Evolutionary conservation across 164 flowering plant genomes (phyloP).

Genomic region (Protea cynaroides): DNA sequence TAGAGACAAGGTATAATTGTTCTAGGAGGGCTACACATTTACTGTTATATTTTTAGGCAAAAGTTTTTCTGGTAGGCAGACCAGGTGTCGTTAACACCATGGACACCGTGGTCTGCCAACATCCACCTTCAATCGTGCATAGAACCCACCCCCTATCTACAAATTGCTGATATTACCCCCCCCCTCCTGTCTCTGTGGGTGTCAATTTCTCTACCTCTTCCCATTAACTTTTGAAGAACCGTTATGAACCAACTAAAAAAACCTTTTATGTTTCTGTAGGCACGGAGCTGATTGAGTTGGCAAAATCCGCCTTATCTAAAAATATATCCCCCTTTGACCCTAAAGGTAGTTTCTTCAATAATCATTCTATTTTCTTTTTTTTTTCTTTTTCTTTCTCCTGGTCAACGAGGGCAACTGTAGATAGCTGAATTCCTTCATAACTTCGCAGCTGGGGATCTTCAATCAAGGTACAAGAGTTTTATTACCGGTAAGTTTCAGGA

Average conservation of each 20-base stretch:
- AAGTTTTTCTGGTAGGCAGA: no score
- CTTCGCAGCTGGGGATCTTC: constrained; percentile 29
- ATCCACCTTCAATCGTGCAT: no score
- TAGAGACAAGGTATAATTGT: no score
- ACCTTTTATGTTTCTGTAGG: constrained; percentile 23
- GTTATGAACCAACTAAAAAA: background rate
- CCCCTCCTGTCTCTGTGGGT: no score
- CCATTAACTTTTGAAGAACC: background rate
- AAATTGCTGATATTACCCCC: no score
- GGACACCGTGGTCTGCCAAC: no score
- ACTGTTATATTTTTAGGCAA: no score
- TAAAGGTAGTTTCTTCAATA: constrained; percentile 27
- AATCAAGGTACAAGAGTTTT: constrained; percentile 32
- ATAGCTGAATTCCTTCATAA: no score
- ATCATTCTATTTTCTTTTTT: background rate
- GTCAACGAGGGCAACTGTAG: background rate
- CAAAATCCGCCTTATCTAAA: constrained; percentile 27
- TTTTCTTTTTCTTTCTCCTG: background rate
- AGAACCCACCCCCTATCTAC: no score
- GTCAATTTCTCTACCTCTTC: no score
- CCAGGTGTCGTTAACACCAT: no score
- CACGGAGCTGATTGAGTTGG: constrained; percentile 32
- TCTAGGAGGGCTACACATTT: no score
- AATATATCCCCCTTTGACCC: constrained; percentile 27
- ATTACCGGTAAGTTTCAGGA: constrained; percentile 33